Conservation (phyloP, 1,284 basidiomycete genomes). For the Puccinia novopanici region DNA sequence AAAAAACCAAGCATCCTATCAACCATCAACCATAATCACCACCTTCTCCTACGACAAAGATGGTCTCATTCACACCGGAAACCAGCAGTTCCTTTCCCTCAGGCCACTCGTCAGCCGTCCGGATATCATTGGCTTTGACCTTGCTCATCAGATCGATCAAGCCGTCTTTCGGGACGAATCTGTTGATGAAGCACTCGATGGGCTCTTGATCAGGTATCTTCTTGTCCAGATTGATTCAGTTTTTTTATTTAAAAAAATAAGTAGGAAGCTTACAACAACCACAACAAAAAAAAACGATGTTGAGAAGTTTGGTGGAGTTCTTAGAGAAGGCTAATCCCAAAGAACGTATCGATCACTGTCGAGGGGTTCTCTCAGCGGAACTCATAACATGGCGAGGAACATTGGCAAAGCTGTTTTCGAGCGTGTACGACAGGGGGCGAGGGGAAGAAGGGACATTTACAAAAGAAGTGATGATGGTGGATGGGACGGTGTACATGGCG, state of each 20-base stretch:
- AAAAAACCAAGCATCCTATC: conserved; percentile 1
- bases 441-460: neutral
- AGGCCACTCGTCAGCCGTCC: neutral
- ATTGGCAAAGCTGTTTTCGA: conserved; percentile 20
- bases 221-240: no score
- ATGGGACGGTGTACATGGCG: conserved; percentile 37
- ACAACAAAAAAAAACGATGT: no score
- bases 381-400: conserved; percentile 43
- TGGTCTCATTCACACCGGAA: conserved; percentile 3
- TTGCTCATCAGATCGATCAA: conserved; percentile 6
- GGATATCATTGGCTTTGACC: conserved; percentile 5
- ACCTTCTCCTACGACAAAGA: conserved; percentile 35
- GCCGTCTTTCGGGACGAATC: conserved; percentile 20
- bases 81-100: conserved; percentile 11
- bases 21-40: conserved; percentile 22
- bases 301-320: conserved; percentile 16
- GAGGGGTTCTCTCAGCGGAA: conserved; percentile 2
- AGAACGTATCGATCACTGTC: neutral
- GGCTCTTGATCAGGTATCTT: conserved; percentile 33
- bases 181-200: conserved; percentile 42
- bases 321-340: neutral
- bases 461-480: conserved; percentile 42
- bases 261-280: neutral
- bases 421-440: conserved; percentile 14
- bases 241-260: neutral